A percentile compares a stretch with the other conserved stretches of the same genome.
Evolutionary conservation across 1,284 basidiomycete genomes (phyloP).

Genomic region (Ganoderma multipileum): DNA sequence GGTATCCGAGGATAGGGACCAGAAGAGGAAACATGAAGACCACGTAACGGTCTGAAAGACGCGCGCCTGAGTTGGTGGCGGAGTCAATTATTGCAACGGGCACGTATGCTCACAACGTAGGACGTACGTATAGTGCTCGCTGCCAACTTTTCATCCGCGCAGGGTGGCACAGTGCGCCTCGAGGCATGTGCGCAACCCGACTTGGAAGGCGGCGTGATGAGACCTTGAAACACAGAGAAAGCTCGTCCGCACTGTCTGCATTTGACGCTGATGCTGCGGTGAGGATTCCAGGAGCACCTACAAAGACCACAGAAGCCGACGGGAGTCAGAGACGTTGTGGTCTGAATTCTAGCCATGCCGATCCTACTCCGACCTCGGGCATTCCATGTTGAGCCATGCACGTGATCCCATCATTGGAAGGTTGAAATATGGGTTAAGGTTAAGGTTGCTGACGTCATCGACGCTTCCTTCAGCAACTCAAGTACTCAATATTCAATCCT

Average conservation of each 20-base stretch:
- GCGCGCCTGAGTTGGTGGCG: background rate
- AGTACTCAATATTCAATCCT: too few species aligned
- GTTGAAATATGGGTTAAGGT: constrained; percentile 1
- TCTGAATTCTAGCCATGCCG: background rate
- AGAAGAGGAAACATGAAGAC: constrained; percentile 11
- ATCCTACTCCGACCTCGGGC: background rate
- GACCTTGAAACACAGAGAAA: background rate
- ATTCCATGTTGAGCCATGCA: background rate
- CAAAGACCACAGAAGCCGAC: background rate
- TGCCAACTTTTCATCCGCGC: too few species aligned
- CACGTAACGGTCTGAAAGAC: constrained; percentile 2
- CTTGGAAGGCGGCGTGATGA: background rate
- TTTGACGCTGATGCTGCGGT: background rate
- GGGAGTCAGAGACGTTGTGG: constrained; percentile 3
- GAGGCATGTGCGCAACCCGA: background rate
- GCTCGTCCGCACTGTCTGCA: background rate
- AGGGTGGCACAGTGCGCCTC: background rate
- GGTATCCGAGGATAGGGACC: constrained; percentile 11
- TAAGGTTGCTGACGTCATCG: background rate
- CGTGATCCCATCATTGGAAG: background rate
- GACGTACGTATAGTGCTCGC: background rate
- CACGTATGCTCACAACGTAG: background rate
- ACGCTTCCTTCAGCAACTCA: background rate
- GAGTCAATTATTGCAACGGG: background rate
- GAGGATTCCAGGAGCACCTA: background rate